Evolutionary conservation across 108 stramenopile genomes (phyloP).

Genomic region (Stephanodiscus minutulus): DNA sequence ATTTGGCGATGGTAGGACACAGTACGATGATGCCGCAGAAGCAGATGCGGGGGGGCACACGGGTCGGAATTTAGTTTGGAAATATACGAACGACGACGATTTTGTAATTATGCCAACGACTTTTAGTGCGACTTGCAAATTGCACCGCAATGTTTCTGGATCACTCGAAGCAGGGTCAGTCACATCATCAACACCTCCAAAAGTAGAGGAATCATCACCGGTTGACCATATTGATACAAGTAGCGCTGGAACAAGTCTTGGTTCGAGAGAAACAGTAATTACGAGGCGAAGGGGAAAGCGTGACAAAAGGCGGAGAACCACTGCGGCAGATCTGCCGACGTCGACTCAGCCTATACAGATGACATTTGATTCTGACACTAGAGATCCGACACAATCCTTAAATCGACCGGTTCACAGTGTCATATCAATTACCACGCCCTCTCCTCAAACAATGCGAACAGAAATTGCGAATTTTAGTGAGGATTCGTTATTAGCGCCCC

Average conservation of each 20-base stretch:
- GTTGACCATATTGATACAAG: conserved; percentile 22
- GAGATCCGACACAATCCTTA: not conserved
- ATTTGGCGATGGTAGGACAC: not conserved
- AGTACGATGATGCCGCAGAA: not conserved
- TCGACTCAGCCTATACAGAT: not conserved
- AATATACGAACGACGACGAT: conserved; percentile 31
- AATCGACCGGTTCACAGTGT: not conserved
- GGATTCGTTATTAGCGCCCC: conserved; percentile 4
- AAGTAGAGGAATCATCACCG: conserved; percentile 5
- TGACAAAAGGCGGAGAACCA: conserved; percentile 42
- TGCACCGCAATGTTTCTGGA: conserved; percentile 22
- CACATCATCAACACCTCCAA: conserved; percentile 2
- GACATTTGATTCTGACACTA: not conserved
- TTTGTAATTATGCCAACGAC: conserved; percentile 29
- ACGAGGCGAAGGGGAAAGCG: conserved; percentile 66
- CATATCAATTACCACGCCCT: conserved; percentile 12
- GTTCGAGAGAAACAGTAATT: conserved; percentile 19
- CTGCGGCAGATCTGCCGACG: not conserved
- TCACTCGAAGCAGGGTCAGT: conserved; percentile 1
- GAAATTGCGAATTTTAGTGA: not conserved
- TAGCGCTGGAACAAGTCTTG: conserved; percentile 1
- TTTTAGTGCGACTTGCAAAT: conserved; percentile 26
- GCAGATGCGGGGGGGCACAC: not conserved
- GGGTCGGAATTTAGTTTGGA: conserved; percentile 8
- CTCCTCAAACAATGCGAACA: not conserved